A percentile compares a stretch with the other conserved stretches of the same genome.
These are phyloP conservation scores for Claviceps maximensis DNA, from an alignment of 2,329 filamentous ascomycete species.

Conservation along the genomic window DNA sequence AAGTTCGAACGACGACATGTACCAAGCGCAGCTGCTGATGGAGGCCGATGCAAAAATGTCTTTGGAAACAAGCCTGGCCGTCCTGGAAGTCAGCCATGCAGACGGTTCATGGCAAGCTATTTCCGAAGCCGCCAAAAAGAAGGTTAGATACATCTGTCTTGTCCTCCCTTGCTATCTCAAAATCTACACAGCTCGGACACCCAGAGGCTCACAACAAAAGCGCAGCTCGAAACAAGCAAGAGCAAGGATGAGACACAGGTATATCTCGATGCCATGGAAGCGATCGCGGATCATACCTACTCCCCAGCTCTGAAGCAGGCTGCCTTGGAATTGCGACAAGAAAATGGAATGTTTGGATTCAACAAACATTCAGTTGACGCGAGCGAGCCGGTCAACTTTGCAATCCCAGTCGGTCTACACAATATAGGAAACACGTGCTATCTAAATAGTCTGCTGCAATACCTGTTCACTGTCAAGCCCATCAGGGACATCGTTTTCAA, in stretches of 20 bases:
- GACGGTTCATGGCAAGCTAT: conserved; percentile 14
- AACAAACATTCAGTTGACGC: conserved; percentile 5
- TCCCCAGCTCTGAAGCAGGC: conserved; percentile 14
- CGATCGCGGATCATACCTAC: conserved; percentile 19
- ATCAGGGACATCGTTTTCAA: conserved; percentile 69
- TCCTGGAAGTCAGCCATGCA: conserved; percentile 16
- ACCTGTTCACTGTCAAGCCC: conserved; percentile 78
- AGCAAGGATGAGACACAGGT: conserved; percentile 17
- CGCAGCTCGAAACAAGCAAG: conserved; percentile 15
- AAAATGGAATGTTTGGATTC: conserved; percentile 6
- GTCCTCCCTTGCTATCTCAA: neutral
- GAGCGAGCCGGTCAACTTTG: conserved; percentile 19
- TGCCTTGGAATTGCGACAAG: conserved; percentile 13
- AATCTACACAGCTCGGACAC: neutral
- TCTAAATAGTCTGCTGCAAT: conserved; percentile 90
- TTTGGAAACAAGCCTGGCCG: conserved; percentile 18
- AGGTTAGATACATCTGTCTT: conserved; percentile 12
- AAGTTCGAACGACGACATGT: conserved; percentile 20
- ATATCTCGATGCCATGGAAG: conserved; percentile 22
- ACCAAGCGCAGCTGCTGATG: conserved; percentile 20
- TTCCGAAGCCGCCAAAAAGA: conserved; percentile 15
- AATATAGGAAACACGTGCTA: conserved; percentile 99
- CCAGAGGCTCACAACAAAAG: neutral
- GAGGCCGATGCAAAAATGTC: conserved; percentile 24
- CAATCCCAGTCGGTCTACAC: conserved; percentile 70